Percentiles rank a stretch among this genome's conserved stretches.
Conservation (phyloP, 768 basidiomycete species). For the Termitomyces sp. region DNA sequence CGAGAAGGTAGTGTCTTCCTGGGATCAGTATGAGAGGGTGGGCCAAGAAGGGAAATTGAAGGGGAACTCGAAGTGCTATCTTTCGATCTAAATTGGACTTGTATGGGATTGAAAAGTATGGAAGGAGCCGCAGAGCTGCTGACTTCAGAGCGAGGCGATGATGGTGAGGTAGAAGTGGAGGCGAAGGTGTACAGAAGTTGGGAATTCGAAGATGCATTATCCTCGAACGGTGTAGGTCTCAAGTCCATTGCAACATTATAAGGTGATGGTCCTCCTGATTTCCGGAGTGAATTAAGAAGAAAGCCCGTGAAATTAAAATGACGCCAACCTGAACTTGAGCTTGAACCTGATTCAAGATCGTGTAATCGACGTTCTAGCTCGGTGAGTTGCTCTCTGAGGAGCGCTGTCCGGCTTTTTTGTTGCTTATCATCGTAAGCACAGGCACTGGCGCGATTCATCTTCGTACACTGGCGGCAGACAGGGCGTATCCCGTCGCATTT, state of each 20-base stretch:
- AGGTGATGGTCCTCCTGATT: conserved; percentile 4
- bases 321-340: conserved; percentile 4
- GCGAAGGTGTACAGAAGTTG: conserved; percentile 1
- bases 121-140: background rate
- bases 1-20: conserved; percentile 25
- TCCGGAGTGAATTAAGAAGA: background rate
- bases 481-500: conserved; percentile 62
- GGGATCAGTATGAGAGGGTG: conserved; percentile 20
- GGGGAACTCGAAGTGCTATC: conserved; percentile 3
- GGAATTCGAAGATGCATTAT: background rate
- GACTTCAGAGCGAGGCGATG: conserved; percentile 7
- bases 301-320: background rate
- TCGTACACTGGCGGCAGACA: conserved; percentile 51
- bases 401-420: conserved; percentile 56
- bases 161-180: conserved; percentile 9
- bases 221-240: conserved; percentile 1
- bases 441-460: conserved; percentile 47
- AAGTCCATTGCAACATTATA: conserved; percentile 5
- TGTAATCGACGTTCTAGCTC: conserved; percentile 50
- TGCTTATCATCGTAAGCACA: conserved; percentile 61
- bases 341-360: conserved; percentile 44
- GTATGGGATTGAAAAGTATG: background rate
- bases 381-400: conserved; percentile 52
- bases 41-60: conserved; percentile 15
- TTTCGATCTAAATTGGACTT: background rate